Base-by-base conservation (phyloP, 2,329 filamentous ascomycete species). In the Cladosporium oxysporum region DNA sequence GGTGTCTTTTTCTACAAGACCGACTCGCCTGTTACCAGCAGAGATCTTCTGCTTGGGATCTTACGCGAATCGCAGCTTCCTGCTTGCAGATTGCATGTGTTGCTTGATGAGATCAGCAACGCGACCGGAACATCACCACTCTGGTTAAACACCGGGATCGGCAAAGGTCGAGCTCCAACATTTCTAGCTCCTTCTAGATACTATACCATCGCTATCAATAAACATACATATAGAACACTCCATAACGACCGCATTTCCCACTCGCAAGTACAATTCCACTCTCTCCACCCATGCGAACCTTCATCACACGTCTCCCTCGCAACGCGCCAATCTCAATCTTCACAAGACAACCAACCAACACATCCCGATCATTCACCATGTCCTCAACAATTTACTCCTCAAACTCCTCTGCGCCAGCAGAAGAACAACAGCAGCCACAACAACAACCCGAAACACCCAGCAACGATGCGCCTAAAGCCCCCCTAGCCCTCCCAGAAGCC, bases 401-500 rank as follows among this genome's bases (percentile, higher is more conserved):
- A 31, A 52, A 49, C 35, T n/a, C 14, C 28, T 49, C 58, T 12
- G 8, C 29, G 5, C 18, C 60, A 8, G 14, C 31, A 44, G 23
- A 62, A 26, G 26, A 52, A 14, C 33, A 16, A 35, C 33, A 35
- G 8, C 23, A 26, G 12, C 47, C 21, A 21, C 53, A 62, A 55
- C 8, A 31, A 60, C 57, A 29, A 31, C 18, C 58, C 5, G 29
- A 31, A 4, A 52, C 47, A 5, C 2, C 21, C 47, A n/a, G 8
- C 23, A 23, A 31, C 21, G 7, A 37, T 31, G 23, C 44, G 37
- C 61, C 61, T 7, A 63, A 63, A 33, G 33, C 50, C 2, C 69
- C 69, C 21, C 63, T 74, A 3, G 66, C 64, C 16, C 69, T 74
- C 2, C 72, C 72, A 29, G 14, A 66, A 1, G 64, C 71, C 4